A percentile compares a stretch with the other conserved stretches of the same genome.
These are phyloP conservation scores for Phytophthora constricta DNA, from an alignment of 352 stramenopile species.

Conservation along the genomic window DNA sequence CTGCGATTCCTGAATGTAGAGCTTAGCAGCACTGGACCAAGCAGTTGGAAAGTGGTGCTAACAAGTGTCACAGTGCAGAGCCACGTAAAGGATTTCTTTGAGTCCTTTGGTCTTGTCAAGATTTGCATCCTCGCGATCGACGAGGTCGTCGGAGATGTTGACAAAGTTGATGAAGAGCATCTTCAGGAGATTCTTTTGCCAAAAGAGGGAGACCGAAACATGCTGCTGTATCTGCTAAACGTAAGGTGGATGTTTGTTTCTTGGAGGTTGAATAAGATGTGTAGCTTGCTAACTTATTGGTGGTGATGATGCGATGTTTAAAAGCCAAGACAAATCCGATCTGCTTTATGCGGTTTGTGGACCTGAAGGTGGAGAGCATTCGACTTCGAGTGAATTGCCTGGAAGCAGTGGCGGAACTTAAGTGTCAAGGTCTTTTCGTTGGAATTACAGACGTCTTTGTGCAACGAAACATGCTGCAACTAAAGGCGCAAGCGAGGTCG, in stretches of 20 bases:
- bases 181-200: slow-evolving; percentile 33
- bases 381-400: slow-evolving; percentile 45
- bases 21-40: slow-evolving; percentile 33
- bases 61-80: slow-evolving; percentile 56
- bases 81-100: slow-evolving; percentile 69
- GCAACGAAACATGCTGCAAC: slow-evolving; percentile 51
- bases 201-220: slow-evolving; percentile 6
- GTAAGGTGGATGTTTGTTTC: slow-evolving; percentile 15
- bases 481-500: slow-evolving; percentile 40
- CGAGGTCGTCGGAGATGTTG: slow-evolving; percentile 45
- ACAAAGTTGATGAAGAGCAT: slow-evolving; percentile 45
- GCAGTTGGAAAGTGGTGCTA: slow-evolving; percentile 48
- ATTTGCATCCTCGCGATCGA: slow-evolving; percentile 68
- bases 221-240: background rate
- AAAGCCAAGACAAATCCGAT: slow-evolving; percentile 45
- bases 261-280: background rate
- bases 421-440: slow-evolving; percentile 51
- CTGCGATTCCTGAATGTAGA: slow-evolving; percentile 58
- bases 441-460: slow-evolving; percentile 71
- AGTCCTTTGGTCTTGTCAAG: slow-evolving; percentile 78
- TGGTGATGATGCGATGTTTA: background rate
- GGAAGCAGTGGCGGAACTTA: slow-evolving; percentile 38
- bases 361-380: slow-evolving; percentile 52
- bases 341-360: slow-evolving; percentile 71
- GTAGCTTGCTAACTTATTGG: slow-evolving; percentile 2